Percentiles rank a stretch among this genome's conserved stretches.
Evolutionary conservation across 257 asterid genomes (phyloP).

Genomic region (Solanum corneliomulleri): DNA sequence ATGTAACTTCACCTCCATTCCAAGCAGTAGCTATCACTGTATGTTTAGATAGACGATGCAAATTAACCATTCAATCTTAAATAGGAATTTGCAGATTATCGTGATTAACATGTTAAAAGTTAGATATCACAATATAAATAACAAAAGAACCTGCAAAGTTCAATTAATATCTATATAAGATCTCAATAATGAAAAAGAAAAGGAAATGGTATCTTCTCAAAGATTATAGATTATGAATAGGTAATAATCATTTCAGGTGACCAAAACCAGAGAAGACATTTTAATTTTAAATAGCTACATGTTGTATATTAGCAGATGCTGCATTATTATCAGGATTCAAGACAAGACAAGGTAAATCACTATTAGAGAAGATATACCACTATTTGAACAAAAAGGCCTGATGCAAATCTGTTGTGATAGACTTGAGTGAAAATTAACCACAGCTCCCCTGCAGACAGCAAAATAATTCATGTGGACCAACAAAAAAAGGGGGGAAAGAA

Average conservation of each 20-base stretch:
- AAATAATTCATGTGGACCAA: neutral
- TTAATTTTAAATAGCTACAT: neutral
- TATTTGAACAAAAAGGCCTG: constrained; percentile 61
- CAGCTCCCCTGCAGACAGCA: constrained; percentile 30
- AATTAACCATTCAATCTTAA: neutral
- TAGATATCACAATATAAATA: neutral
- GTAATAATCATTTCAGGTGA: neutral
- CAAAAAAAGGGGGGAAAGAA: neutral
- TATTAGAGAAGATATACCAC: constrained; percentile 31
- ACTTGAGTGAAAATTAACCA: constrained; percentile 18
- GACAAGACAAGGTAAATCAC: neutral
- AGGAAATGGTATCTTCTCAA: neutral
- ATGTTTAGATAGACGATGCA: neutral
- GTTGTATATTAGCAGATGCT: neutral
- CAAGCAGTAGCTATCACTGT: neutral
- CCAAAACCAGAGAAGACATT: neutral
- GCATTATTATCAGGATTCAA: neutral
- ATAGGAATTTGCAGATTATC: neutral
- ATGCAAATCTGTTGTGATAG: constrained; percentile 30
- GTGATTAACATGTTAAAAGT: neutral
- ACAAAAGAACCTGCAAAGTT: neutral
- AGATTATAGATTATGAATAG: neutral
- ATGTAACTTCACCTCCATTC: neutral
- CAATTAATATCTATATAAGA: neutral
- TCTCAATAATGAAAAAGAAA: neutral